Conservation (phyloP, 139 green algal genomes). For the Nannochloris sp. region DNA sequence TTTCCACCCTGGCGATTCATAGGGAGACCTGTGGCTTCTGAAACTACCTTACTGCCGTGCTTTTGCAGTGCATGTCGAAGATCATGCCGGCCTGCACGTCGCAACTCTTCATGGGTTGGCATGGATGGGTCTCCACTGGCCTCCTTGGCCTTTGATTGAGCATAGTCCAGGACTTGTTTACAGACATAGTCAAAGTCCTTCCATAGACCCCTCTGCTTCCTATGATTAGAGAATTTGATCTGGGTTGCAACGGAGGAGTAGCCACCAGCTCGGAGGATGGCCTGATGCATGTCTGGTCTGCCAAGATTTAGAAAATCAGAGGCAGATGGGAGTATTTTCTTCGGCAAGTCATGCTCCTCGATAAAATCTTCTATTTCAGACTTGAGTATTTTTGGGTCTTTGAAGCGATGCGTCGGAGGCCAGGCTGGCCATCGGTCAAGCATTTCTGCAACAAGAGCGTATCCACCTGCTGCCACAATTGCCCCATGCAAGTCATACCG, state of each 20-base stretch:
- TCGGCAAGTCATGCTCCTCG: neutral
- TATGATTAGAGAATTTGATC: neutral
- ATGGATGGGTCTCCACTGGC: slow-evolving; percentile 1
- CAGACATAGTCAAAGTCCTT: neutral
- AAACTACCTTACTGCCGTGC: slow-evolving; percentile 10
- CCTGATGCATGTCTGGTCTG: slow-evolving; percentile 31
- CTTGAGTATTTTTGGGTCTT: neutral
- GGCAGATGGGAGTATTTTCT: slow-evolving; percentile 14
- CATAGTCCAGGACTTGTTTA: neutral
- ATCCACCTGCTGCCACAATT: slow-evolving; percentile 30
- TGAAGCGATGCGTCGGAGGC: slow-evolving; percentile 4
- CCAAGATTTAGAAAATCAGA: slow-evolving; percentile 13
- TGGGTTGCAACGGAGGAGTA: slow-evolving; percentile 13
- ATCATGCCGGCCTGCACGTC: slow-evolving; percentile 16
- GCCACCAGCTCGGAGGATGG: slow-evolving; percentile 22
- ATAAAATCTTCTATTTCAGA: slow-evolving; percentile 7
- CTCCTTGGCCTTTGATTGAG: neutral
- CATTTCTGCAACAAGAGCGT: slow-evolving; percentile 12
- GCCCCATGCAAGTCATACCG: slow-evolving; percentile 36
- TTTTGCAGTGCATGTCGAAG: slow-evolving; percentile 20
- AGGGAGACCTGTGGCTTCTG: neutral
- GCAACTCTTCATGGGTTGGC: slow-evolving; percentile 14
- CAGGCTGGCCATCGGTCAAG: slow-evolving; percentile 21
- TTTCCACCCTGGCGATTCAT: neutral
- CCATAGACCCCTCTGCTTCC: neutral